Evolutionary conservation across 2,329 filamentous ascomycete species (phyloP).

Genomic region (Byssothecium circinans): DNA sequence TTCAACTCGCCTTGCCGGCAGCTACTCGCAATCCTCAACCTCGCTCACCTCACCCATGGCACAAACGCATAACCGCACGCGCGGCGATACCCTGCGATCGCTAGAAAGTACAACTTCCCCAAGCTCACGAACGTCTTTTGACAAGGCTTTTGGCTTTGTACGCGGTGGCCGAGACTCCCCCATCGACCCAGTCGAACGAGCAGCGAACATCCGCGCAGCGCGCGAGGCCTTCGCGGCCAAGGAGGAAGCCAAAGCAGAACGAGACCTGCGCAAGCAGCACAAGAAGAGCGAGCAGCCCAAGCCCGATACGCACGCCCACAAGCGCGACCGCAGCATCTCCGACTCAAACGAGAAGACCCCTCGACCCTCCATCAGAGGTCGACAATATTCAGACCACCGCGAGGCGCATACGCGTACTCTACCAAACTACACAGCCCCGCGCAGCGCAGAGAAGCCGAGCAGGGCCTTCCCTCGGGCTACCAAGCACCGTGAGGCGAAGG

Average conservation of each 20-base stretch:
- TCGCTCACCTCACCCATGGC: constrained; percentile 49
- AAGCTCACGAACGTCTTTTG: constrained; percentile 58
- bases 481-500: constrained; percentile 42
- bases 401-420: constrained; percentile 40
- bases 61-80: constrained; percentile 42
- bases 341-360: constrained; percentile 35
- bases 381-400: constrained; percentile 43
- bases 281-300: constrained; percentile 48
- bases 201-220: constrained; percentile 59
- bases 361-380: constrained; percentile 36
- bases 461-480: constrained; percentile 30
- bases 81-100: constrained; percentile 53
- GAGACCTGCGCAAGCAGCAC: constrained; percentile 48
- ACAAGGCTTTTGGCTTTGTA: constrained; percentile 57
- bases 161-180: constrained; percentile 52
- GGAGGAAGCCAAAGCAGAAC: constrained; percentile 57
- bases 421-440: constrained; percentile 33
- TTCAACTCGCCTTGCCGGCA: constrained; percentile 51
- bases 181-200: constrained; percentile 55
- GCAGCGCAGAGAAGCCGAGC: constrained; percentile 33
- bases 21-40: constrained; percentile 56
- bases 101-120: constrained; percentile 54
- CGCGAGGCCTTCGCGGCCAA: constrained; percentile 61
- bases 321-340: constrained; percentile 34
- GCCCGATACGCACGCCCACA: constrained; percentile 40